A percentile compares a stretch with the other conserved stretches of the same genome.
Evolutionary conservation across 495 filamentous ascomycete species (phyloP).

Genomic region (Chlorociboria aeruginascens): DNA sequence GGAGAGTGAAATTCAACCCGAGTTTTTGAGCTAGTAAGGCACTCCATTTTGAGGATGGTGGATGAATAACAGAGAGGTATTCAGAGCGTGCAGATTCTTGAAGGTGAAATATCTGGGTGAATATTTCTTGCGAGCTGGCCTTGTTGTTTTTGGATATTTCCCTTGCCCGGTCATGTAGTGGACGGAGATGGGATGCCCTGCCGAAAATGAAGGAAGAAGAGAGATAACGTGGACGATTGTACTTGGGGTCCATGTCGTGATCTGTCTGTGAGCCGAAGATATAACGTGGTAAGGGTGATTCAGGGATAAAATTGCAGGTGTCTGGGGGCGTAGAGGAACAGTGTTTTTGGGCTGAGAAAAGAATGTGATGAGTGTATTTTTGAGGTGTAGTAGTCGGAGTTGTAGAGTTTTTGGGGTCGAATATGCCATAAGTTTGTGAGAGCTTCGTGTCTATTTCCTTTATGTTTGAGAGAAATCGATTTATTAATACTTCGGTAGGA

Average conservation of each 20-base stretch:
- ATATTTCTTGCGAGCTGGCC: slow-evolving; percentile 24
- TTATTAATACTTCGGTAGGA: slow-evolving; percentile 43
- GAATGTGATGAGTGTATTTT: slow-evolving; percentile 41
- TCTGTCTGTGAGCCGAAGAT: slow-evolving; percentile 33
- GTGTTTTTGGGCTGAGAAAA: slow-evolving; percentile 50
- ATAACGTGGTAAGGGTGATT: slow-evolving; percentile 43
- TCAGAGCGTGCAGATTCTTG: slow-evolving; percentile 29
- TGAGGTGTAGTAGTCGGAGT: slow-evolving; percentile 8
- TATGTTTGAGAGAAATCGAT: slow-evolving; percentile 39
- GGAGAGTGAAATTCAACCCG: not conserved
- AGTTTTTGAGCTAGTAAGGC: too few species aligned
- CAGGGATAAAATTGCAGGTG: slow-evolving; percentile 42
- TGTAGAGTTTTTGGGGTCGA: not conserved
- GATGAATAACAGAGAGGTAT: not conserved
- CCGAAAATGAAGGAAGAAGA: too few species aligned
- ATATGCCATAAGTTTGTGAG: slow-evolving; percentile 31
- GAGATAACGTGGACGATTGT: too few species aligned
- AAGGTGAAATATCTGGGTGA: slow-evolving; percentile 45
- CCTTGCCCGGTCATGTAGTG: too few species aligned
- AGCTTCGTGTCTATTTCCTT: slow-evolving; percentile 37
- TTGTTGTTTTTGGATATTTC: too few species aligned
- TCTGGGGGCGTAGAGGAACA: slow-evolving; percentile 36
- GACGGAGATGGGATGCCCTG: too few species aligned
- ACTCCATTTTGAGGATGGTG: not conserved
- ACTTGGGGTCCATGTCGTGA: not conserved